A percentile compares a stretch with the other conserved stretches of the same genome.
These are phyloP conservation scores for Knufia fluminis DNA, from an alignment of 2,329 filamentous ascomycete genomes.

Conservation along the genomic window DNA sequence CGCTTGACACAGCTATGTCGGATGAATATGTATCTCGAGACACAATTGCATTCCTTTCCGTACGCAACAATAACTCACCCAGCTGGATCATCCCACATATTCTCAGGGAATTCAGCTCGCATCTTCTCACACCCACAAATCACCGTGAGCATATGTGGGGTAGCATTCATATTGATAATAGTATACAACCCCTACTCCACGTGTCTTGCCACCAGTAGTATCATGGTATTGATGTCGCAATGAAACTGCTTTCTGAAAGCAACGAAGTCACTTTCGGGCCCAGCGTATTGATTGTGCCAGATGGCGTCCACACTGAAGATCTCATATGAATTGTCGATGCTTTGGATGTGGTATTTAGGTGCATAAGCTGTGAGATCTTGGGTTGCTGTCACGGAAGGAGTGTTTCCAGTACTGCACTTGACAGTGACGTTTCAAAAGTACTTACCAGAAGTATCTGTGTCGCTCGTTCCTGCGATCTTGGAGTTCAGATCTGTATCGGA, in stretches of 20 bases:
- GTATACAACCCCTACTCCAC: not conserved
- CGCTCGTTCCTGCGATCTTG: no score
- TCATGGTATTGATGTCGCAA: not conserved
- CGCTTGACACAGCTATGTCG: no score
- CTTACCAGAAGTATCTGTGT: not conserved
- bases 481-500: no score
- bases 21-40: no score
- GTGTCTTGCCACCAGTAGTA: not conserved
- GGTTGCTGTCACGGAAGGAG: not conserved
- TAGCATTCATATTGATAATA: conserved; percentile 1
- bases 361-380: not conserved
- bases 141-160: not conserved
- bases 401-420: not conserved
- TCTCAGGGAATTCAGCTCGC: not conserved
- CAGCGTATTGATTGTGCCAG: not conserved
- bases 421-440: not conserved
- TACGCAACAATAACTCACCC: not conserved
- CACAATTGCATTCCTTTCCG: no score
- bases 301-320: not conserved
- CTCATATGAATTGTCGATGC: not conserved
- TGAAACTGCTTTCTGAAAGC: not conserved
- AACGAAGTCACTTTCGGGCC: not conserved
- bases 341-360: not conserved
- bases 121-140: conserved; percentile 3
- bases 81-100: conserved; percentile 2